Evolutionary conservation across 164 flowering plant genomes (phyloP).

Genomic region (Sextonia rubra): DNA sequence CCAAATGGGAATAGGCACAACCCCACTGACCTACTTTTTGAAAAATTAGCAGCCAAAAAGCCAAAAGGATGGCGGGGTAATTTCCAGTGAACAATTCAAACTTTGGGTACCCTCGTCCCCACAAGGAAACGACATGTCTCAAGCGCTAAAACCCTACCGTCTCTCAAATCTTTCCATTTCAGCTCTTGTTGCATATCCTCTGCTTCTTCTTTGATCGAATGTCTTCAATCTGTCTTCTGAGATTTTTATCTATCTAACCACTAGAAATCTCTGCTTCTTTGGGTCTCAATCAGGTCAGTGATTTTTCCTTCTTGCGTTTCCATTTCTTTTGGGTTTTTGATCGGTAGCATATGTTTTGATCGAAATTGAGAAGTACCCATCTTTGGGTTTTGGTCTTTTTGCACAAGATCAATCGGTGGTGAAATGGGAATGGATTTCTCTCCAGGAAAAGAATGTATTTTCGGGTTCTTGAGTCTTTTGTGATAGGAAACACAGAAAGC

Average conservation of each 20-base stretch:
- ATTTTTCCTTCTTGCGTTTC: neutral
- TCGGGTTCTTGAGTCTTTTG: neutral
- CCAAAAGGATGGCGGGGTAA: no score
- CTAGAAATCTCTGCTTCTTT: neutral
- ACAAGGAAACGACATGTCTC: no score
- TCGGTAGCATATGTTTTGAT: neutral
- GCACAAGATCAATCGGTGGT: neutral
- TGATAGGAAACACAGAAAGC: neutral
- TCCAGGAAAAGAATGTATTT: no score
- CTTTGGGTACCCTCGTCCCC: no score
- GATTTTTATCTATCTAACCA: neutral
- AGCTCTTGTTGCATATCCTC: neutral
- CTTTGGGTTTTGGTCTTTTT: neutral
- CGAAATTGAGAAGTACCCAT: neutral
- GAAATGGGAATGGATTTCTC: no score
- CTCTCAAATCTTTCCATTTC: no score
- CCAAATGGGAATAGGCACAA: no score
- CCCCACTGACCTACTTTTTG: no score
- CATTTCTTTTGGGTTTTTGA: neutral
- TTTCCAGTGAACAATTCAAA: no score
- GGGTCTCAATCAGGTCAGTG: neutral
- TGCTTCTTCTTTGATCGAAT: neutral
- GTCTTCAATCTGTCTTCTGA: neutral
- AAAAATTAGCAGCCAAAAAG: no score
- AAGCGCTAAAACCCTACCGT: no score